phyloP scores from a whole-genome alignment of 768 basidiomycete genomes.

The Lyophyllum decastes region DNA sequence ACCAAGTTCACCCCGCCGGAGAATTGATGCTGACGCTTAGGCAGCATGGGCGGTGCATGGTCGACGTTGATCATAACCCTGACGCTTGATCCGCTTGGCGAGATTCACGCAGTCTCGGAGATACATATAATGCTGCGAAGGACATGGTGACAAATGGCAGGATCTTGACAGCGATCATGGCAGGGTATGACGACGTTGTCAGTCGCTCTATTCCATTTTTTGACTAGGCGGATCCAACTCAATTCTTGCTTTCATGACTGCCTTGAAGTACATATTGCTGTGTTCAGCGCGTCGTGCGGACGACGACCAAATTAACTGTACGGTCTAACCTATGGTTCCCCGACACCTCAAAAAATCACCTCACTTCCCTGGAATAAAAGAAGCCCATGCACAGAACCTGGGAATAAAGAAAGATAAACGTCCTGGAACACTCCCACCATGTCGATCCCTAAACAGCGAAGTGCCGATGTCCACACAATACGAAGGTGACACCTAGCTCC shows the following conservation, averaged over 20 bases:
- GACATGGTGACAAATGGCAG: background rate
- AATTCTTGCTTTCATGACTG: background rate
- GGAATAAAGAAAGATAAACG: background rate
- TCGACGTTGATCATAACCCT: too few species aligned
- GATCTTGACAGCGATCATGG: background rate
- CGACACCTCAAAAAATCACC: background rate
- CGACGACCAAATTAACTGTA: background rate
- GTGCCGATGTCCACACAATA: background rate
- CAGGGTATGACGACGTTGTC: background rate
- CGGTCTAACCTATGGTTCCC: background rate
- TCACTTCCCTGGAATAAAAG: background rate
- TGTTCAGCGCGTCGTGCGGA: background rate
- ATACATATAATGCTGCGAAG: too few species aligned
- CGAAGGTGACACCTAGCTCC: background rate
- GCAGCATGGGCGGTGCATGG: too few species aligned
- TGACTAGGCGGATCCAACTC: background rate
- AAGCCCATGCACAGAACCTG: constrained; percentile 5
- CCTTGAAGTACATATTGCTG: background rate
- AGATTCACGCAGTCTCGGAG: background rate
- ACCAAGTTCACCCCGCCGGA: too few species aligned
- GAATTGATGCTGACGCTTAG: too few species aligned
- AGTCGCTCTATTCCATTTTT: background rate
- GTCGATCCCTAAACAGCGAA: background rate
- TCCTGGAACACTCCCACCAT: background rate
- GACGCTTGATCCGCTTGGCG: background rate